phyloP scores from a whole-genome alignment of 192 early-diverging fungal genomes.

The Geranomyces variabilis region DNA sequence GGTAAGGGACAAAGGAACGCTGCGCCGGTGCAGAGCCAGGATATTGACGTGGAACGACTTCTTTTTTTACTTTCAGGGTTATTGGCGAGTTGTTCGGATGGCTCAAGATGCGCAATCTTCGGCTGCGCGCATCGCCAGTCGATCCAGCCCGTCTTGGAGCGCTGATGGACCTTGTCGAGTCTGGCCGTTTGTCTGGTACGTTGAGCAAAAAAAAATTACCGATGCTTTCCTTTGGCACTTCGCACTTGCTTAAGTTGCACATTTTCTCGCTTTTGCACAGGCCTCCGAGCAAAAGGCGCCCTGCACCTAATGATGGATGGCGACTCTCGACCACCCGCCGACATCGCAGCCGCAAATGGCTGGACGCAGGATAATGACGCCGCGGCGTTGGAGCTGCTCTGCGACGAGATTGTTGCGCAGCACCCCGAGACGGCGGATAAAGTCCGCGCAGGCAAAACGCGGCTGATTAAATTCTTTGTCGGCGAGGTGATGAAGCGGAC shows the following conservation, averaged over 20 bases:
- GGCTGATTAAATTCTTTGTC: conserved; percentile 78
- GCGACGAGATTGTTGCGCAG: neutral
- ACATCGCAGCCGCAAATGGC: conserved; percentile 55
- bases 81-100: conserved; percentile 12
- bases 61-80: neutral
- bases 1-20: neutral
- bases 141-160: neutral
- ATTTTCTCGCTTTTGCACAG: too few relatives aligned
- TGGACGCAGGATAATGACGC: conserved; percentile 63
- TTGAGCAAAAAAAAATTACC: neutral
- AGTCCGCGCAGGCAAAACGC: conserved; percentile 66
- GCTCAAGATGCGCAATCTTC: conserved; percentile 6
- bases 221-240: neutral
- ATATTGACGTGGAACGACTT: too few relatives aligned
- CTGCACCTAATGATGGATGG: conserved; percentile 73
- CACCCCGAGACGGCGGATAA: conserved; percentile 46
- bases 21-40: neutral
- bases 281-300: conserved; percentile 63
- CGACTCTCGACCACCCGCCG: conserved; percentile 48
- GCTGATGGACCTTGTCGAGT: conserved; percentile 1
- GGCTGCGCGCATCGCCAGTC: neutral
- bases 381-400: conserved; percentile 47
- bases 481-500: conserved; percentile 82
- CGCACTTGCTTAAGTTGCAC: too few relatives aligned
- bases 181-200: conserved; percentile 1